Evolutionary conservation across 2,329 filamentous ascomycete genomes (phyloP).

Genomic region (Xylaria multiplex): DNA sequence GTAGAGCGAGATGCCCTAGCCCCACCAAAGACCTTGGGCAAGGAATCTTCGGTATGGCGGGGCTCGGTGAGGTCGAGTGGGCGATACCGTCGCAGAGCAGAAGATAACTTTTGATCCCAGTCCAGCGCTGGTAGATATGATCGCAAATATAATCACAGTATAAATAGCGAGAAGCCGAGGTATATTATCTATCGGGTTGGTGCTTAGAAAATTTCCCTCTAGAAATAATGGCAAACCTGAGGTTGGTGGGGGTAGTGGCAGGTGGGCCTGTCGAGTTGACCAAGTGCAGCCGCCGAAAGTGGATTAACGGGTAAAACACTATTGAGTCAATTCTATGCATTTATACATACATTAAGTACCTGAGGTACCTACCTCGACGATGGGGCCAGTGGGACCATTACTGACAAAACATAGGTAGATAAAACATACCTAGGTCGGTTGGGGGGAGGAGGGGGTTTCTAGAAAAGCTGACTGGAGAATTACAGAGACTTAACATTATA

Average conservation of each 20-base stretch:
- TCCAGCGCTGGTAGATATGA: background rate
- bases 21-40: conserved; percentile 29
- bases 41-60: conserved; percentile 32
- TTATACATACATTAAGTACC: background rate
- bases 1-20: conserved; percentile 24
- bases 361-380: too few species aligned
- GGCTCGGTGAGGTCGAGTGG: conserved; percentile 12
- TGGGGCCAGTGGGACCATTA: too few species aligned
- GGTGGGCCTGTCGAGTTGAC: background rate
- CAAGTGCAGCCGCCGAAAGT: background rate
- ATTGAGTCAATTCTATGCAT: background rate
- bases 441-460: too few species aligned
- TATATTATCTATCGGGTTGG: background rate
- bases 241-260: background rate
- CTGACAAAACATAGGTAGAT: too few species aligned
- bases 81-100: background rate
- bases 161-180: background rate
- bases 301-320: conserved; percentile 5
- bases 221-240: background rate
- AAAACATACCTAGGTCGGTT: too few species aligned
- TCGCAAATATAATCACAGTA: background rate
- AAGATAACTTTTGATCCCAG: background rate
- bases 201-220: background rate
- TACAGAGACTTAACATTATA: too few species aligned
- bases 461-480: too few species aligned